Conservation (phyloP, 1,284 basidiomycete species). For the Malassezia cuniculi region DNA sequence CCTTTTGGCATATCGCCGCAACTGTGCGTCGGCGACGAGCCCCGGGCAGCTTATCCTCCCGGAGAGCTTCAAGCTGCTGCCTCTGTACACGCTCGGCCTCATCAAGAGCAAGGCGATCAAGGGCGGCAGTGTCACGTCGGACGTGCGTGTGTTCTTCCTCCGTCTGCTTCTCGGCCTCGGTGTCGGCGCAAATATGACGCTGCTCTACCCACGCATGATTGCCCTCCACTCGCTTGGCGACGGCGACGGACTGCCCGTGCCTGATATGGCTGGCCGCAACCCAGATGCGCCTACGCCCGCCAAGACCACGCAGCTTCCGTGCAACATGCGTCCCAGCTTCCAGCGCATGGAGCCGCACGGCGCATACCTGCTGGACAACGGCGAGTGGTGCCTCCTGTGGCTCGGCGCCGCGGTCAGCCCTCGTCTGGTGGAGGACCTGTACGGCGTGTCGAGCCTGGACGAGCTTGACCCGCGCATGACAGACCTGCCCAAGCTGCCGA, state of each 20-base stretch:
- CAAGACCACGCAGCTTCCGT: conserved; percentile 52
- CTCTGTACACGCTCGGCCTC: conserved; percentile 69
- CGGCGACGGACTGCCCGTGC: conserved; percentile 57
- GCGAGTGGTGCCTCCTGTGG: conserved; percentile 81
- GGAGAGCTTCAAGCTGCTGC: conserved; percentile 79
- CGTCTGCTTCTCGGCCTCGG: conserved; percentile 62
- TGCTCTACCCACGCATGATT: conserved; percentile 78
- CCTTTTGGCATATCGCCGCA: conserved; percentile 72
- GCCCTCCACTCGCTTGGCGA: conserved; percentile 75
- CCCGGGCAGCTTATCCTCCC: conserved; percentile 82
- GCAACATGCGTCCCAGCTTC: conserved; percentile 71
- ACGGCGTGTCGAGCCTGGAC: conserved; percentile 67
- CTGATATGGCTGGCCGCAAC: no score
- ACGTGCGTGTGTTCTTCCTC: conserved; percentile 77
- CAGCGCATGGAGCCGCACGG: conserved; percentile 79
- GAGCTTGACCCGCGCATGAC: conserved; percentile 61
- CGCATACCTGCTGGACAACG: conserved; percentile 86
- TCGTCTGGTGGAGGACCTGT: conserved; percentile 69
- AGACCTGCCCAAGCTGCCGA: conserved; percentile 60
- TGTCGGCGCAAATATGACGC: conserved; percentile 59
- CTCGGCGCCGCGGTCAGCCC: conserved; percentile 70
- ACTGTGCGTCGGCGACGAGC: conserved; percentile 73
- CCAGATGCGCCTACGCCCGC: conserved; percentile 5
- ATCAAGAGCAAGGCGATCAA: conserved; percentile 85
- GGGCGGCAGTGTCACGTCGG: conserved; percentile 71